Conservation (phyloP, 73 alveolate genomes). For the Paramecium biaurelia region DNA sequence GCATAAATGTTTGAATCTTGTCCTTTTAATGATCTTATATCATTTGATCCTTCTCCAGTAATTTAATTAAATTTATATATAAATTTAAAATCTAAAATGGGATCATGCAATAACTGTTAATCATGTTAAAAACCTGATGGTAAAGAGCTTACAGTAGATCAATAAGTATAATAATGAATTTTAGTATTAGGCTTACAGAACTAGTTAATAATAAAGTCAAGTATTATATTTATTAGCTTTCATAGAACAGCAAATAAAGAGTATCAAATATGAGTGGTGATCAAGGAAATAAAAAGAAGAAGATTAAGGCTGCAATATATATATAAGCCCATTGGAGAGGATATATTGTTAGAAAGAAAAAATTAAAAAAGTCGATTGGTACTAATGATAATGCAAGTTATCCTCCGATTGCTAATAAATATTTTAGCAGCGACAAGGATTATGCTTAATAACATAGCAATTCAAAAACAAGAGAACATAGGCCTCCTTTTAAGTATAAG, state of each 20-base stretch:
- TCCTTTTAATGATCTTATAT: neutral
- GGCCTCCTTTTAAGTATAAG: conserved; percentile 61
- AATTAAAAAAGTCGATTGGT: neutral
- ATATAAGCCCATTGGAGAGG: conserved; percentile 35
- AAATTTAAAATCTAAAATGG: conserved; percentile 13
- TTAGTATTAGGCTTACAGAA: neutral
- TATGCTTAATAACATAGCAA: neutral
- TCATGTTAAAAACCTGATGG: conserved; percentile 12
- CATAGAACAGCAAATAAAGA: neutral
- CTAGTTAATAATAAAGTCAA: conserved; percentile 33
- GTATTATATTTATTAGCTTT: neutral
- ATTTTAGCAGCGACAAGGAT: neutral
- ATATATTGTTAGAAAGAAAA: neutral
- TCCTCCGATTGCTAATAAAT: neutral
- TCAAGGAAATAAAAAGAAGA: neutral
- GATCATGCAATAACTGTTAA: conserved; percentile 31
- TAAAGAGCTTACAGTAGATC: neutral
- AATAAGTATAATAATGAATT: neutral
- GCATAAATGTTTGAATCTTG: neutral
- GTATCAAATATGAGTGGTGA: neutral
- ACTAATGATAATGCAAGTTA: neutral
- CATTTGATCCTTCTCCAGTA: neutral
- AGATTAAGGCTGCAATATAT: neutral
- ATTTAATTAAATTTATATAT: neutral
- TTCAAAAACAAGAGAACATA: conserved; percentile 43